Conservation (phyloP, 192 early-diverging fungal species). For the Diversispora epigaea region DNA sequence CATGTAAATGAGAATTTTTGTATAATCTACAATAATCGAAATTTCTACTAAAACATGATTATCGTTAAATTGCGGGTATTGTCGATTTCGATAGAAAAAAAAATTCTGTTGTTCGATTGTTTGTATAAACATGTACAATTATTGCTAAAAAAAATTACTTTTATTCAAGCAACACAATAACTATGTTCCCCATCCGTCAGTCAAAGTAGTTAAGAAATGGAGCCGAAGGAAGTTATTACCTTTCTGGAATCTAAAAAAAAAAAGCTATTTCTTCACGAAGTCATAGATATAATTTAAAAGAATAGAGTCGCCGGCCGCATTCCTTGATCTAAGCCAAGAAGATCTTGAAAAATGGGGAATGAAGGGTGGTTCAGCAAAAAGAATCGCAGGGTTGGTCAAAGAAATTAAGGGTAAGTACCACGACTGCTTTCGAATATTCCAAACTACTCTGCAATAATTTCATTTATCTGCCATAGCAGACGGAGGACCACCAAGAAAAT, state of each 20-base stretch:
- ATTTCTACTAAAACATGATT: too few relatives aligned
- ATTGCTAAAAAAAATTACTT: too few relatives aligned
- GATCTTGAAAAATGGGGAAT: not conserved
- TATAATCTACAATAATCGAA: too few relatives aligned
- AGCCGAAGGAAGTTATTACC: not conserved
- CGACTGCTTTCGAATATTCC: slow-evolving; percentile 4
- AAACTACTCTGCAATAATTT: slow-evolving; percentile 7
- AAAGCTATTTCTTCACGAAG: not conserved
- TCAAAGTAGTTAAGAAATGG: slow-evolving; percentile 6
- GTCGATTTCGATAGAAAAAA: too few relatives aligned
- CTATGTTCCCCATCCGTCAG: not conserved
- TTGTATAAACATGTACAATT: too few relatives aligned
- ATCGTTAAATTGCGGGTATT: too few relatives aligned
- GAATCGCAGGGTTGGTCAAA: not conserved
- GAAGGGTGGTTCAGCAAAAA: not conserved
- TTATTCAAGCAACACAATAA: too few relatives aligned
- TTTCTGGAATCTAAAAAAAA: not conserved
- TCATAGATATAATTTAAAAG: not conserved
- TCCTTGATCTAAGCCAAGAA: slow-evolving; percentile 12
- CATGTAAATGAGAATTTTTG: too few relatives aligned
- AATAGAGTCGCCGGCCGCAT: not conserved
- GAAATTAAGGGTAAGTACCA: slow-evolving; percentile 12
- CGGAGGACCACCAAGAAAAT: slow-evolving; percentile 5
- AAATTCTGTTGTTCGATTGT: too few relatives aligned
- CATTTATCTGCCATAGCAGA: slow-evolving; percentile 7